phyloP scores from a whole-genome alignment of 1,284 basidiomycete genomes.

The Microbotryum silenes-acaulis region DNA sequence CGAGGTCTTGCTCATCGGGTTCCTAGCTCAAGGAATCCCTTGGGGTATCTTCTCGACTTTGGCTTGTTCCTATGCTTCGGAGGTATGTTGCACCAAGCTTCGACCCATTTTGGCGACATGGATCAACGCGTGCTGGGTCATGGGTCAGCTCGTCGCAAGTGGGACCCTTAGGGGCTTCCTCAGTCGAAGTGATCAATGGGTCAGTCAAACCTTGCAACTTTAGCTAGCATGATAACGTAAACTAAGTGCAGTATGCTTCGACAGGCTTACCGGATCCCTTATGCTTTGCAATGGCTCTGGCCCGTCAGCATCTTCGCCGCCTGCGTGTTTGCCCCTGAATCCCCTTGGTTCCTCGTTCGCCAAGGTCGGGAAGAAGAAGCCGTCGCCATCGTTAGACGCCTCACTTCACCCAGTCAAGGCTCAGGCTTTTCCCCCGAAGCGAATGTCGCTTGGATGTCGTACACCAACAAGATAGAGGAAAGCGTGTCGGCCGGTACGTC shows the following conservation, averaged over 20 bases:
- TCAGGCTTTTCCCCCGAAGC: constrained; percentile 40
- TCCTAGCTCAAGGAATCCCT: constrained; percentile 38
- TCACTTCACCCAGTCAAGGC: constrained; percentile 40
- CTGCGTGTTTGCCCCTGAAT: constrained; percentile 39
- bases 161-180: constrained; percentile 41
- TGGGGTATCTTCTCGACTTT: constrained; percentile 43
- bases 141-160: constrained; percentile 41
- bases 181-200: no score
- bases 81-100: constrained; percentile 46
- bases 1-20: constrained; percentile 40
- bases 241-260: constrained; percentile 8
- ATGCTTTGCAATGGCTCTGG: constrained; percentile 40
- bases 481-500: constrained; percentile 38
- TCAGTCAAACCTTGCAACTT: no score
- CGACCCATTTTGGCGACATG: constrained; percentile 39
- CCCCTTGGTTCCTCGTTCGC: constrained; percentile 47
- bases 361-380: constrained; percentile 46
- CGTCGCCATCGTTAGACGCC: constrained; percentile 40
- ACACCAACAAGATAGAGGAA: constrained; percentile 44
- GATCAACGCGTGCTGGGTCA: constrained; percentile 35
- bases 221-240: no score
- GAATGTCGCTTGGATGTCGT: constrained; percentile 34
- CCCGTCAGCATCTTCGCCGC: constrained; percentile 38
- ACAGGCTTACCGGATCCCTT: constrained; percentile 42
- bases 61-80: constrained; percentile 47